Evolutionary conservation across 495 filamentous ascomycete species (phyloP).

Genomic region (Penicillium pulvis): DNA sequence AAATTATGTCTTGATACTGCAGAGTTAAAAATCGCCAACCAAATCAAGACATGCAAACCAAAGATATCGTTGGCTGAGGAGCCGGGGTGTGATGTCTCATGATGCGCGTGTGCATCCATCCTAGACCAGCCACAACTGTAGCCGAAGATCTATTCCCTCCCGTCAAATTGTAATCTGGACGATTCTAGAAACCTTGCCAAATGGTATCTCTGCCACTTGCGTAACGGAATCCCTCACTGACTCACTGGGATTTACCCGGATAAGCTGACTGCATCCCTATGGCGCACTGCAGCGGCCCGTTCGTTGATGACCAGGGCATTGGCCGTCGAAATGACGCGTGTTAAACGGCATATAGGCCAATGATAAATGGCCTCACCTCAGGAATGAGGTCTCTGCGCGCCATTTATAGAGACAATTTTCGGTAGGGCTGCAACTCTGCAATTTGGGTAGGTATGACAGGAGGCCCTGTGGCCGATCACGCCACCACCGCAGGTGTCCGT

Average conservation of each 20-base stretch:
- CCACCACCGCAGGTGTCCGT: slow-evolving; percentile 18
- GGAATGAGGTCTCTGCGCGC: neutral
- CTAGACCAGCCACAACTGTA: neutral
- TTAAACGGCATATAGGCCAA: neutral
- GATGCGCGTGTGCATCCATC: neutral
- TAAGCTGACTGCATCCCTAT: slow-evolving; percentile 4
- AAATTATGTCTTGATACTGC: neutral
- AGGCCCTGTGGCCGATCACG: slow-evolving; percentile 13
- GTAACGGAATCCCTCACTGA: slow-evolving; percentile 2
- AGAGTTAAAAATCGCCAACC: neutral
- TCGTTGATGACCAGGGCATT: slow-evolving; percentile 6
- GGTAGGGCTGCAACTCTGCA: slow-evolving; percentile 18
- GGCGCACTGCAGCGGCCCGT: slow-evolving; percentile 15
- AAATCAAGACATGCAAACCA: slow-evolving; percentile 1
- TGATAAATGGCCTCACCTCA: neutral
- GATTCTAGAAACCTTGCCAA: slow-evolving; percentile 5
- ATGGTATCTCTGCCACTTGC: slow-evolving; percentile 16
- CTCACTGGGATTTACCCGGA: neutral
- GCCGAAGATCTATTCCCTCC: neutral
- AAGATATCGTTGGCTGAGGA: neutral
- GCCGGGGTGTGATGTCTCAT: neutral
- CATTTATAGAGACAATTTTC: neutral
- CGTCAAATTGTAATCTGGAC: slow-evolving; percentile 16
- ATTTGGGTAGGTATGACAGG: slow-evolving; percentile 22
- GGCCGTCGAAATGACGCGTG: slow-evolving; percentile 5